Evolutionary conservation across 2,329 filamentous ascomycete species (phyloP).

Genomic region (Aureobasidium uvarum): DNA sequence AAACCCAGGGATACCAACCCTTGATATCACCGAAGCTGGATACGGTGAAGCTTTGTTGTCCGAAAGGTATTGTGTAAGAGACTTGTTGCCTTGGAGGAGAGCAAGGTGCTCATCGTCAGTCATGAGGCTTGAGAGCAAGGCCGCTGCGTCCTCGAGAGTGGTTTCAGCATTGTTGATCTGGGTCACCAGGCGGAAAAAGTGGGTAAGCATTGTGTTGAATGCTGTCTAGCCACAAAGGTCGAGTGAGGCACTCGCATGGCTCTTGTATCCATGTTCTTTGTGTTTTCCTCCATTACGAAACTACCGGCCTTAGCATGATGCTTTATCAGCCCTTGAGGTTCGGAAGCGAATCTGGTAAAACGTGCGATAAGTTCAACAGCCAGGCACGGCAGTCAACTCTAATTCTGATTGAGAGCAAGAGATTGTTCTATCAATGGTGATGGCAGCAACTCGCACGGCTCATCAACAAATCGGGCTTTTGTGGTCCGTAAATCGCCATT

Average conservation of each 20-base stretch:
- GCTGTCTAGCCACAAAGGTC: background rate
- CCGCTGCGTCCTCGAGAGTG: background rate
- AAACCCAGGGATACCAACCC: slow-evolving; percentile 15
- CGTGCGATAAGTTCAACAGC: slow-evolving; percentile 2
- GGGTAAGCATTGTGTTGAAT: background rate
- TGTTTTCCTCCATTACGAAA: background rate
- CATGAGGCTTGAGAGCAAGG: background rate
- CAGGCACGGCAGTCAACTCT: background rate
- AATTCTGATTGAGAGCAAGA: background rate
- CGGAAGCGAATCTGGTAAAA: background rate
- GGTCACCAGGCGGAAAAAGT: slow-evolving; percentile 10
- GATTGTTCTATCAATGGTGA: background rate
- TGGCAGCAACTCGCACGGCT: too few species aligned
- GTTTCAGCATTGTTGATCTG: background rate
- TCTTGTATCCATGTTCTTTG: background rate
- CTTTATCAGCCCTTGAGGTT: background rate
- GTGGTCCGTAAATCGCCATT: background rate
- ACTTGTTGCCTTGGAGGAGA: slow-evolving; percentile 7
- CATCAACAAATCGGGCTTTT: too few species aligned
- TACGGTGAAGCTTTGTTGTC: slow-evolving; percentile 16
- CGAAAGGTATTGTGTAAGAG: slow-evolving; percentile 4
- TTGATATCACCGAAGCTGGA: background rate
- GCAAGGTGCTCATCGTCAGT: slow-evolving; percentile 20
- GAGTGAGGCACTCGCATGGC: background rate
- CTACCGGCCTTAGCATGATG: background rate